Evolutionary conservation across 805 yeast genomes (phyloP).

Genomic region (Cyberlindnera euphorbiae): DNA sequence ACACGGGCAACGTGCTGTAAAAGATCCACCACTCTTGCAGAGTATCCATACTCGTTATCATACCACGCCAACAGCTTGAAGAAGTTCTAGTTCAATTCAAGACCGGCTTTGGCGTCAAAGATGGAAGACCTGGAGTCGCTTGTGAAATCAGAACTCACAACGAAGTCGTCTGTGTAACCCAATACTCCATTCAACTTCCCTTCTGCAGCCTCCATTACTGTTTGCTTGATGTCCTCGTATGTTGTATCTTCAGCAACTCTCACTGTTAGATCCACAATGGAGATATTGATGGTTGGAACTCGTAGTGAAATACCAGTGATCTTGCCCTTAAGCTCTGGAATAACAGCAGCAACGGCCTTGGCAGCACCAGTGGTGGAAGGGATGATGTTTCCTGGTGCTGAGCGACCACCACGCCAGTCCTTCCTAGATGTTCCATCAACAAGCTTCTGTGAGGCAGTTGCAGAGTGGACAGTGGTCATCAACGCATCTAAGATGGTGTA

Average conservation of each 20-base stretch:
- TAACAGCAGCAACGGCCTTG: slow-evolving; percentile 71
- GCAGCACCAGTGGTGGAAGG: slow-evolving; percentile 79
- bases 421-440: slow-evolving; percentile 76
- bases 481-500: slow-evolving; percentile 71
- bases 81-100: slow-evolving; percentile 64
- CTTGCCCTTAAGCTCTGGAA: slow-evolving; percentile 67
- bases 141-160: slow-evolving; percentile 66
- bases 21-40: slow-evolving; percentile 72
- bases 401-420: slow-evolving; percentile 81
- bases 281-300: slow-evolving; percentile 71
- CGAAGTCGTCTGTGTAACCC: slow-evolving; percentile 69
- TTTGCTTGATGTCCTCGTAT: slow-evolving; percentile 59
- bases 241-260: slow-evolving; percentile 54
- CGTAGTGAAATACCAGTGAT: slow-evolving; percentile 71
- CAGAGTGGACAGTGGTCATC: slow-evolving; percentile 71
- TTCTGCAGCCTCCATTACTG: slow-evolving; percentile 53
- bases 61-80: slow-evolving; percentile 70
- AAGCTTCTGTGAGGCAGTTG: slow-evolving; percentile 69
- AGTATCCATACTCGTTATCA: slow-evolving; percentile 74
- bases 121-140: slow-evolving; percentile 58
- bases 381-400: slow-evolving; percentile 70
- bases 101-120: slow-evolving; percentile 68
- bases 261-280: slow-evolving; percentile 68
- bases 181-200: slow-evolving; percentile 57
- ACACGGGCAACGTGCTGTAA: slow-evolving; percentile 51